Evolutionary conservation across 2,329 filamentous ascomycete species (phyloP).

Genomic region (Arthrobotrys sinensis): DNA sequence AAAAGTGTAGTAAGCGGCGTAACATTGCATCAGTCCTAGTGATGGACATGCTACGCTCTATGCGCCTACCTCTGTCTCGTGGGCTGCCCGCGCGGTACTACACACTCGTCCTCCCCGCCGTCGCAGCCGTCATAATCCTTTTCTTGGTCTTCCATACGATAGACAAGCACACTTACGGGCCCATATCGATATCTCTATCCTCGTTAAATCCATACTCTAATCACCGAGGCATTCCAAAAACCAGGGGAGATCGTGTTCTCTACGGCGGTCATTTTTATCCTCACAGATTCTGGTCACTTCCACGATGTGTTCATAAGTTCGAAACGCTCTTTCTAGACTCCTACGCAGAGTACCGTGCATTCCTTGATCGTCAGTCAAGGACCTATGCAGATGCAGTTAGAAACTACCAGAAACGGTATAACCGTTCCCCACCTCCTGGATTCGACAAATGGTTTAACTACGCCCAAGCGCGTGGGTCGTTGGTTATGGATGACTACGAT

Average conservation of each 20-base stretch:
- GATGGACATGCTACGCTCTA: background rate
- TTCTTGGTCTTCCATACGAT: background rate
- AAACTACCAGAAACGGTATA: constrained; percentile 69
- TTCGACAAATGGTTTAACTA: constrained; percentile 71
- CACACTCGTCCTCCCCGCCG: background rate
- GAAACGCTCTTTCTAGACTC: constrained; percentile 40
- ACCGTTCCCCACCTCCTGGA: constrained; percentile 69
- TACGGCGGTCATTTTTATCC: constrained; percentile 13
- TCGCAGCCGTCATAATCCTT: background rate
- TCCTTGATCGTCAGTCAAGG: constrained; percentile 34
- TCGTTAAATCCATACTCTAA: background rate
- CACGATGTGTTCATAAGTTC: constrained; percentile 9
- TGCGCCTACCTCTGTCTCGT: background rate
- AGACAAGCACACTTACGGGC: background rate
- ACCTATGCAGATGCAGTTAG: constrained; percentile 38
- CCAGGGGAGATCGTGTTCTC: background rate
- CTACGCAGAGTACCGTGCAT: constrained; percentile 31
- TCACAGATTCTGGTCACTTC: constrained; percentile 26
- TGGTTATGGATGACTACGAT: constrained; percentile 72
- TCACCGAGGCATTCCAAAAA: background rate
- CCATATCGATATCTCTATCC: background rate
- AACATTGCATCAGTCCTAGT: background rate
- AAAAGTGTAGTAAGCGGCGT: background rate
- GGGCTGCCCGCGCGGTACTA: constrained; percentile 2
- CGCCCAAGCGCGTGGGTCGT: constrained; percentile 67